Percentiles rank a stretch among this genome's conserved stretches.
Evolutionary conservation across 306 rosid species (phyloP).

Genomic region (Crotalaria pallida): DNA sequence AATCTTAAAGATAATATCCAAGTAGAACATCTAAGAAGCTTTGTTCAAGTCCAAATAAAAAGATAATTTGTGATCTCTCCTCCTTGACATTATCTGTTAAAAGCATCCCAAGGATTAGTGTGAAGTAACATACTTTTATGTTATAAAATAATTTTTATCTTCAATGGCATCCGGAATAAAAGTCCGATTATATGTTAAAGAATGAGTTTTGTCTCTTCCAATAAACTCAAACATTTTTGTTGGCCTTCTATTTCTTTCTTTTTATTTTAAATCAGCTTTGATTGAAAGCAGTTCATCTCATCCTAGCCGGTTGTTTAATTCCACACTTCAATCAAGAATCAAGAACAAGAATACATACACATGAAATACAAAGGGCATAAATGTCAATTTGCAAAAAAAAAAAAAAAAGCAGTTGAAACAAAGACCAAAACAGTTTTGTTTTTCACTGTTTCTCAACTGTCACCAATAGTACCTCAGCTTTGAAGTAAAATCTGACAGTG

Average conservation of each 20-base stretch:
- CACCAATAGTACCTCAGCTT: constrained; percentile 67
- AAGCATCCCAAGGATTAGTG: background rate
- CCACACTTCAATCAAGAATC: background rate
- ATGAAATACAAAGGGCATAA: constrained; percentile 13
- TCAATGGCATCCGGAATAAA: too few relatives aligned
- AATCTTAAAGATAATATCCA: too few relatives aligned
- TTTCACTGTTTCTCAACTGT: background rate
- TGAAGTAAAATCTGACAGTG: constrained; percentile 58
- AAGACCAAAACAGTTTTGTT: background rate
- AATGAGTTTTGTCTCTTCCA: too few relatives aligned
- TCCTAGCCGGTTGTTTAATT: background rate
- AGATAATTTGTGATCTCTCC: background rate
- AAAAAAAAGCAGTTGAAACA: background rate
- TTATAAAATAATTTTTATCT: background rate
- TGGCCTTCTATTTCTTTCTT: too few relatives aligned
- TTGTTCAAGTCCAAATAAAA: background rate
- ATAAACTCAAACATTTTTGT: background rate
- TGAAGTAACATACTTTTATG: background rate
- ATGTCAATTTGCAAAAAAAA: constrained; percentile 26
- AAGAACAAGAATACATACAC: background rate
- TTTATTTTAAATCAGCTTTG: background rate
- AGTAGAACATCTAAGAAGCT: background rate
- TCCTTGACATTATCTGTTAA: too few relatives aligned
- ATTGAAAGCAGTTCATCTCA: background rate
- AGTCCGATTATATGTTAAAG: too few relatives aligned